Evolutionary conservation across 495 filamentous ascomycete species (phyloP).

Genomic region (Xylaria venustula): DNA sequence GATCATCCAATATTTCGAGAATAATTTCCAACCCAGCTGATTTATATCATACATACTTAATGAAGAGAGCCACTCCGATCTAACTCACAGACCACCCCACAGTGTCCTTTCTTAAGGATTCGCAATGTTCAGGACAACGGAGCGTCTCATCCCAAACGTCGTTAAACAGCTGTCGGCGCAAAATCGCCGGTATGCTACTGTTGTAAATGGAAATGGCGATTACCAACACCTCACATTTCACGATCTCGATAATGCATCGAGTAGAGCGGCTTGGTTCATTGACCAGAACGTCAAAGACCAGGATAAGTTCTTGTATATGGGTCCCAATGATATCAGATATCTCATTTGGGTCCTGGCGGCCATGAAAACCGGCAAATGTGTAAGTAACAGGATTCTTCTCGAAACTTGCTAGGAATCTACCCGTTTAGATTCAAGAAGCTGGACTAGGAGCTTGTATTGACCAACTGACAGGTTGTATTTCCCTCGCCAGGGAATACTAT

Average conservation of each 20-base stretch:
- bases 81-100: too few species aligned
- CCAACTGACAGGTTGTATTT: slow-evolving; percentile 11
- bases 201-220: slow-evolving; percentile 13
- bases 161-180: not conserved
- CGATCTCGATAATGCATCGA: slow-evolving; percentile 23
- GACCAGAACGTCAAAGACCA: slow-evolving; percentile 19
- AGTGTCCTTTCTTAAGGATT: not conserved
- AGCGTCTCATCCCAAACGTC: not conserved
- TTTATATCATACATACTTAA: too few species aligned
- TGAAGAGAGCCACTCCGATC: too few species aligned
- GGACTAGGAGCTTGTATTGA: not conserved
- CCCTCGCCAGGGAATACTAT: slow-evolving; percentile 22
- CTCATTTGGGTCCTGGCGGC: slow-evolving; percentile 24
- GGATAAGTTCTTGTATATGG: slow-evolving; percentile 25
- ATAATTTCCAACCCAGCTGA: too few species aligned
- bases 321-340: slow-evolving; percentile 21
- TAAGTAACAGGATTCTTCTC: slow-evolving; percentile 8
- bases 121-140: not conserved
- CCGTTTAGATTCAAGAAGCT: too few species aligned
- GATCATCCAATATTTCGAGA: too few species aligned
- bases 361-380: slow-evolving; percentile 19
- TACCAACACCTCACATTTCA: slow-evolving; percentile 19
- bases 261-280: slow-evolving; percentile 25
- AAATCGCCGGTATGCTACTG: not conserved
- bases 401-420: too few species aligned